Base-by-base conservation (phyloP, 2,329 filamentous ascomycete species). In the Exophiala calicioides region DNA sequence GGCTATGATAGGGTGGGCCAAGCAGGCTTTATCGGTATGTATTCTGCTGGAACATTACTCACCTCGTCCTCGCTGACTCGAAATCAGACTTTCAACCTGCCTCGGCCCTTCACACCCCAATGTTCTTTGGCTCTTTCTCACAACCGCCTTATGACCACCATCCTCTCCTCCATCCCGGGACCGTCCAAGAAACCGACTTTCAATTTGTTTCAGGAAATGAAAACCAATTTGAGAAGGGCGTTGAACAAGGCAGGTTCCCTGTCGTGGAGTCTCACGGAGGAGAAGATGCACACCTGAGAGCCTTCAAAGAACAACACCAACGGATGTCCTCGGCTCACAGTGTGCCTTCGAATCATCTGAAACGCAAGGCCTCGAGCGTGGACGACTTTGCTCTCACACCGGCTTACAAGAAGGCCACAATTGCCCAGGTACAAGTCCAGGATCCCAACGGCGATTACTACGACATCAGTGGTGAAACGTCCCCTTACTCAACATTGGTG, bases 1-100 rank as follows among this genome's bases (percentile, higher is more conserved):
- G 84, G 84, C 71, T 90, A 89, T 77, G 76, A 78, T 64, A 95
- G 94, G 72, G 71, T 81, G 49, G 82, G 86, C 68, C 77, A 83
- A 70, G 77, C 85, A 68, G 52, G 45, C 27, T 42, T 52, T 31
- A 39, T 44, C 8, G 45, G 52, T 55, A 52, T 27, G 52, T 47
- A 31, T 32, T 16, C 32, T 19, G 6, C 9, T n/a, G 7, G 31
- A 19, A 19, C 21, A n/a, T 16, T 3, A 4, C 3, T 29, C 8
- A 16, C 16, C 13, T n/a, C 18, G 16, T 3, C 7, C n/a, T 23
- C 6, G 23, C 43, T 48, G 18, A 52, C 33, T 24, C 8, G 15
- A 10, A 8, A 5, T 6, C 23, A 52, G 48, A 52, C 26, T 44
- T 47, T 36, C 37, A 16, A 24, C 15, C 44, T 29, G 16, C 41